Evolutionary conservation across 805 yeast genomes (phyloP).

Genomic region (Starmera amethionina): DNA sequence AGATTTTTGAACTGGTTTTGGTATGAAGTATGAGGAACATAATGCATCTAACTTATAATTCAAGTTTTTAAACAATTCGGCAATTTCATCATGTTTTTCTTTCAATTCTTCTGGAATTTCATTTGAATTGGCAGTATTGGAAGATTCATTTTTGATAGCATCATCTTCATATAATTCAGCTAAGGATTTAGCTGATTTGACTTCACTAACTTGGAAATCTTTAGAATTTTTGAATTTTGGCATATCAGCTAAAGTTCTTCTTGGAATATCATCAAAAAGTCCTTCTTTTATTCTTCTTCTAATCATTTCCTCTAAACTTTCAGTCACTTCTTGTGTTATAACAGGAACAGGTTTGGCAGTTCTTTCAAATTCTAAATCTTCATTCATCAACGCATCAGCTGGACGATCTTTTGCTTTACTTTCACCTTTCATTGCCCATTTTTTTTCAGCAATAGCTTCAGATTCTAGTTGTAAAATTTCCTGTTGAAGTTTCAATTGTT

Average conservation of each 20-base stretch:
- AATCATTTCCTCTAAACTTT: slow-evolving; percentile 79
- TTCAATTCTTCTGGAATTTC: slow-evolving; percentile 55
- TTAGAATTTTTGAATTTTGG: slow-evolving; percentile 48
- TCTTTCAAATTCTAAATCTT: slow-evolving; percentile 82
- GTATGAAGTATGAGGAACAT: slow-evolving; percentile 90
- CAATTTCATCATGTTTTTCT: slow-evolving; percentile 70
- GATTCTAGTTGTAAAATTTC: slow-evolving; percentile 76
- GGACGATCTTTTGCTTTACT: slow-evolving; percentile 76
- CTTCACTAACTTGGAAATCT: slow-evolving; percentile 63
- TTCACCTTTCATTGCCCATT: slow-evolving; percentile 94
- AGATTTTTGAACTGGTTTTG: slow-evolving; percentile 75
- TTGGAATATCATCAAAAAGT: slow-evolving; percentile 79
- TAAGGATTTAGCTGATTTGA: slow-evolving; percentile 76
- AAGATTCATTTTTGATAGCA: slow-evolving; percentile 39
- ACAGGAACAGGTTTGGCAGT: slow-evolving; percentile 95
- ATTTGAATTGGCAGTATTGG: slow-evolving; percentile 11
- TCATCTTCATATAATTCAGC: slow-evolving; percentile 92
- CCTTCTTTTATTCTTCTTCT: slow-evolving; percentile 66
- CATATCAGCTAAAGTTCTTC: slow-evolving; percentile 57
- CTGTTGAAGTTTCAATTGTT: slow-evolving; percentile 63
- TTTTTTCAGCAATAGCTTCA: slow-evolving; percentile 83
- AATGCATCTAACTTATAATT: slow-evolving; percentile 74
- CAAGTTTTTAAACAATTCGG: slow-evolving; percentile 49
- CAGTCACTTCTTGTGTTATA: slow-evolving; percentile 82
- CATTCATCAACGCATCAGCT: slow-evolving; percentile 71